Evolutionary conservation across 1,139 yeast genomes (phyloP), one percentile per base, ranked within the genome.

Genomic region (Geotrichum carabidarum): DNA sequence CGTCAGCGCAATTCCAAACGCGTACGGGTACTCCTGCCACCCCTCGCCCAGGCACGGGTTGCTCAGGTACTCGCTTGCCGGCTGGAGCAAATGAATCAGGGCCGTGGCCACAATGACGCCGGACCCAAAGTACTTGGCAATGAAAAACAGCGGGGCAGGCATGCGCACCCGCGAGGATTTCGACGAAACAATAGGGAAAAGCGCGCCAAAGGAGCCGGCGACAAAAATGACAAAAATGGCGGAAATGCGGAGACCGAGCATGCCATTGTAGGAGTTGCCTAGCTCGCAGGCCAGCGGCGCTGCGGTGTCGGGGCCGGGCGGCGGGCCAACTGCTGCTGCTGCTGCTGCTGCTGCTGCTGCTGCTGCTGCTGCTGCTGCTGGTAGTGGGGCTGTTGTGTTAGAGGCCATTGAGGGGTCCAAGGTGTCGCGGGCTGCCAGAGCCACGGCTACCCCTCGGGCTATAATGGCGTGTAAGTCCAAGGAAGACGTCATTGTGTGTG

Each of bases 31-130:
- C 14, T 71, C 76, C 1, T 69, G 71, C 73, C 83, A 80, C 1
- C 76, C 75, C 34, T 78, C 80, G 34, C 83, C 81, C 38, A 84
- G 74, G 69, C 88, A 83, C 7, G 72, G 74, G 52, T 73, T 63
- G 0, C 78, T 70, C 54, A 83, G 72, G 2, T 76, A 72, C 38
- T 81, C 84, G 61, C 77, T 73, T 2, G 95, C 95, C 0, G 96
- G 96, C 62, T 84, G 83, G 62, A 90, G 74, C 58, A 90, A 74
- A 71, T 90, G 97, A 55, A 90, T 83, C 63, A 88, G 85, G 0
- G 95, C 90, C 1, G 96, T 90, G 0, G 96, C 93, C 8, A 89
- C 77, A 65, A 90, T 90, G 51, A 90, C 96, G 51, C 97, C 97
- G 0, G 95, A 84, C 58, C 97, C 97, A 68, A 90, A 89, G 73